These are phyloP conservation scores for Oryza glumipatula DNA, from an alignment of 176 grass and related monocot species.

Conservation along the genomic window DNA sequence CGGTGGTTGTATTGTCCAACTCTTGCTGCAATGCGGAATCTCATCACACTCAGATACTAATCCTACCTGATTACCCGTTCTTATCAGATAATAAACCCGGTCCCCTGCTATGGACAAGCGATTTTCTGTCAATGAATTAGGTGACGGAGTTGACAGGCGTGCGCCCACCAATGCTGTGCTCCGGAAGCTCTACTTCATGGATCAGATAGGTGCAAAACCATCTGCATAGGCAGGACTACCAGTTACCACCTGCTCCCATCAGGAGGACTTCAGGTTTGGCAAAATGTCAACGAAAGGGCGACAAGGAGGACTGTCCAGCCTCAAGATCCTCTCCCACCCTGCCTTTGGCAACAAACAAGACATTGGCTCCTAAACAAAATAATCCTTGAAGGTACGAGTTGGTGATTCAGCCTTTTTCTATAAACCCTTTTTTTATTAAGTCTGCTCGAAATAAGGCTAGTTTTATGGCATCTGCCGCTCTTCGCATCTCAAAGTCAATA, in stretches of 20 bases:
- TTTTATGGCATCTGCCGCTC: not conserved
- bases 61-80: not conserved
- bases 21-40: not conserved
- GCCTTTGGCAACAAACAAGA: conserved; percentile 26
- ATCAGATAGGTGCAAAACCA: not conserved
- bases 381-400: not conserved
- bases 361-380: not conserved
- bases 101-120: not conserved
- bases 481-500: not conserved
- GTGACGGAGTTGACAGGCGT: not conserved
- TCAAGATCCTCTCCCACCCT: not conserved
- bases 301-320: not conserved
- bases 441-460: no score
- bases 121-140: conserved; percentile 20
- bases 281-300: conserved; percentile 26
- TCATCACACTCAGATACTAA: not conserved
- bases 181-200: not conserved
- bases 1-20: conserved; percentile 15
- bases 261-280: not conserved
- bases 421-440: no score
- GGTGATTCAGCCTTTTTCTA: no score
- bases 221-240: not conserved
- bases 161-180: not conserved
- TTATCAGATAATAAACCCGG: not conserved
- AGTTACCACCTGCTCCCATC: not conserved